Conservation (phyloP, 352 stramenopile genomes). For the Phytophthora kernoviae region DNA sequence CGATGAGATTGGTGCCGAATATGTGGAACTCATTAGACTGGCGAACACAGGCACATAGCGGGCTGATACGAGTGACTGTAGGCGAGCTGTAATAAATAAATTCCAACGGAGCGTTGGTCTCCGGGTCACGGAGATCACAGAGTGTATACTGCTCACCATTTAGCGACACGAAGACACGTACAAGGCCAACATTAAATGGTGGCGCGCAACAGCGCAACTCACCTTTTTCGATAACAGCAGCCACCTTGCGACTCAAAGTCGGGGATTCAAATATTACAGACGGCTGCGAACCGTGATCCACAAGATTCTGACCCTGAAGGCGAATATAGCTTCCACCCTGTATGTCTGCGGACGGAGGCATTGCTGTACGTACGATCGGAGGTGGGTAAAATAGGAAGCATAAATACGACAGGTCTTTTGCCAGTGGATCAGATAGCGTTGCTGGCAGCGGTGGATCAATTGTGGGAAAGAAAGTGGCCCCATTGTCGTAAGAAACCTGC, state of each 20-base stretch:
- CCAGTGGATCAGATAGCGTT: constrained; percentile 24
- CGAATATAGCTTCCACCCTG: constrained; percentile 69
- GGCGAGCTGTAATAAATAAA: constrained; percentile 83
- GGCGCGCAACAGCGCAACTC: constrained; percentile 71
- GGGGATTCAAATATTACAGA: constrained; percentile 66
- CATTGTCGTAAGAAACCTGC: constrained; percentile 71
- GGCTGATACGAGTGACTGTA: constrained; percentile 54
- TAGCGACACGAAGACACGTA: constrained; percentile 66
- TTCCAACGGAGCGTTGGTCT: constrained; percentile 44
- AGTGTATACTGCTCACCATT: constrained; percentile 81
- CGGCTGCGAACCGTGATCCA: constrained; percentile 69
- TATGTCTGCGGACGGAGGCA: constrained; percentile 69
- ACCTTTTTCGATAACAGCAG: constrained; percentile 68
- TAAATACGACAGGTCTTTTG: constrained; percentile 69
- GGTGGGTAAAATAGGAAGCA: constrained; percentile 80
- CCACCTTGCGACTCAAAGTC: constrained; percentile 59
- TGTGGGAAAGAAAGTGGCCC: constrained; percentile 36
- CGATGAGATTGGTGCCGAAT: constrained; percentile 69
- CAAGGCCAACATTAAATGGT: constrained; percentile 60
- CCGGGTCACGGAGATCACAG: constrained; percentile 61
- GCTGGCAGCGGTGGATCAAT: constrained; percentile 13
- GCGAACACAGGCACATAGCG: constrained; percentile 57
- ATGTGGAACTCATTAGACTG: constrained; percentile 59
- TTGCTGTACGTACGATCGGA: constrained; percentile 49
- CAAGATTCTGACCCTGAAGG: constrained; percentile 58